These are phyloP conservation scores for Steccherinum ochraceum DNA, from an alignment of 768 basidiomycete genomes.

Conservation along the genomic window DNA sequence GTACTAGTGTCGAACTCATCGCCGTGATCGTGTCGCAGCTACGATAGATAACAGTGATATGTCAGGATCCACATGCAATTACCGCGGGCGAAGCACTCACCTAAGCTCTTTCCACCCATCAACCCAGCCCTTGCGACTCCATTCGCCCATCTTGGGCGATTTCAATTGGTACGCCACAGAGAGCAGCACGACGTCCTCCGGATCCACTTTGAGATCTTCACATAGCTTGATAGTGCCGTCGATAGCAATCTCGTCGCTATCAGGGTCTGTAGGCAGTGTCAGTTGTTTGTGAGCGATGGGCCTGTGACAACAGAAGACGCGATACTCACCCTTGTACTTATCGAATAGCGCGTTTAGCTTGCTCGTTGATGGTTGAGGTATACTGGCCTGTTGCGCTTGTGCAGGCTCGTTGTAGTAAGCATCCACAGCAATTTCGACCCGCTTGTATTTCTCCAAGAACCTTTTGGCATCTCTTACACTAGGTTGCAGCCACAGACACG, in stretches of 20 bases:
- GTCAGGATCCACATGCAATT: background rate
- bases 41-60: background rate
- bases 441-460: conserved; percentile 64
- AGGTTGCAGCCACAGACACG: too few relatives aligned
- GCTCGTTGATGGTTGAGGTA: conserved; percentile 18
- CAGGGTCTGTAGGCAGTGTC: conserved; percentile 35
- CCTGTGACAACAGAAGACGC: conserved; percentile 5
- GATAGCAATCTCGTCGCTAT: conserved; percentile 58
- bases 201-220: conserved; percentile 59
- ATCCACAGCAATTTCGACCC: conserved; percentile 68
- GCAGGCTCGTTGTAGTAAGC: conserved; percentile 60
- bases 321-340: conserved; percentile 33
- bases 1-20: conserved; percentile 53
- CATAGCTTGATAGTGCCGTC: conserved; percentile 80
- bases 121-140: conserved; percentile 65
- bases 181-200: conserved; percentile 78
- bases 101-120: conserved; percentile 75
- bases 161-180: conserved; percentile 78
- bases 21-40: conserved; percentile 61
- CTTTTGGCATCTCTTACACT: conserved; percentile 53
- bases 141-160: conserved; percentile 66
- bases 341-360: conserved; percentile 36
- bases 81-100: conserved; percentile 35
- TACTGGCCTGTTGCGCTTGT: background rate
- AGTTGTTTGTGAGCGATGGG: background rate